These are phyloP conservation scores for Lichenothelia convexa DNA, from an alignment of 495 filamentous ascomycete genomes.

Conservation along the genomic window DNA sequence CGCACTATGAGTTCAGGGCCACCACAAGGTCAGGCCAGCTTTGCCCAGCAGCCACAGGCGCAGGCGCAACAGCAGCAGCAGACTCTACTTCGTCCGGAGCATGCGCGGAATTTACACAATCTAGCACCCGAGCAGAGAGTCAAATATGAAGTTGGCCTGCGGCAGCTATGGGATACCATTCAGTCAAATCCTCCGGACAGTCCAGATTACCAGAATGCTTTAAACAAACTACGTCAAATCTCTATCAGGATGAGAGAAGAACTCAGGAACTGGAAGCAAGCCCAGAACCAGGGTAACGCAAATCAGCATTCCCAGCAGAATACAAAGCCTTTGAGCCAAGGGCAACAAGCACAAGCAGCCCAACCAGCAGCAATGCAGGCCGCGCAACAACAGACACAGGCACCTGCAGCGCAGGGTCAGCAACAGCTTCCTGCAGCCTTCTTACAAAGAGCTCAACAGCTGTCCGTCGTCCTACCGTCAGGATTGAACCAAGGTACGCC, in stretches of 20 bases:
- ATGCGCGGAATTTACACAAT: too few species aligned
- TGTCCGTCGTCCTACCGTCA: slow-evolving; percentile 10
- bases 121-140: neutral
- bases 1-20: too few species aligned
- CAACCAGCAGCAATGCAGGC: neutral
- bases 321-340: too few species aligned
- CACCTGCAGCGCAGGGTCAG: neutral
- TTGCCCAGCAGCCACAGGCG: too few species aligned
- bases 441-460: slow-evolving; percentile 5
- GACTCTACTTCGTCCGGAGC: too few species aligned
- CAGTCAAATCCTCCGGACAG: neutral
- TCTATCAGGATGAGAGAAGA: neutral
- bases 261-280: neutral
- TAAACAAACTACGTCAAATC: neutral
- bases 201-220: neutral
- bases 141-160: neutral
- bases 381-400: neutral
- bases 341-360: neutral
- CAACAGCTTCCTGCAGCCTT: neutral
- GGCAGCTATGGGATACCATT: neutral
- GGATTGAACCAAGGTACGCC: slow-evolving; percentile 7
- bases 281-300: neutral
- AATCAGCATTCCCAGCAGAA: neutral
- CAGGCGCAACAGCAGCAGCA: too few species aligned
- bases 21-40: too few species aligned